phyloP scores from a whole-genome alignment of 108 stramenopile species.

The Mayamaea pseudoterrestris region DNA sequence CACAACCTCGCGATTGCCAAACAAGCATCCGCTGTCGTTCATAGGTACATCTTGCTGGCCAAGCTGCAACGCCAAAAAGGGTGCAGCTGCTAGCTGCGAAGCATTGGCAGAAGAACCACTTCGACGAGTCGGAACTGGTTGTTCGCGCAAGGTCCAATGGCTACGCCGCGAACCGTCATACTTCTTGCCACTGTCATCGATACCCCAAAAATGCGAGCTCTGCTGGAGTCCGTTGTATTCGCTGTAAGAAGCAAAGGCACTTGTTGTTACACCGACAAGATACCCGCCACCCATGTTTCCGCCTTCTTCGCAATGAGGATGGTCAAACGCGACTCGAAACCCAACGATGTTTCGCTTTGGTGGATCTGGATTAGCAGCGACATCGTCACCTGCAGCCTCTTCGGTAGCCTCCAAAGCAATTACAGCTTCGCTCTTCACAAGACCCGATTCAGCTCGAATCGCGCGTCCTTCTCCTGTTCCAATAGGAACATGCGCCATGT shows the following conservation, averaged over 20 bases:
- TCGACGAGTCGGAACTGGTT: too few relatives aligned
- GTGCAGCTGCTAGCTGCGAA: slow-evolving; percentile 4
- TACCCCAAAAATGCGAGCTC: slow-evolving; percentile 32
- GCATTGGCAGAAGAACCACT: slow-evolving; percentile 1
- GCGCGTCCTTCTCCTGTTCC: slow-evolving; percentile 27
- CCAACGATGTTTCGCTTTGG: slow-evolving; percentile 21
- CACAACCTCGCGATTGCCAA: slow-evolving; percentile 26
- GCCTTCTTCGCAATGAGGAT: slow-evolving; percentile 13
- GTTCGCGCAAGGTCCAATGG: background rate
- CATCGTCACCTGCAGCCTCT: background rate
- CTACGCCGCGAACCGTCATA: slow-evolving; percentile 17
- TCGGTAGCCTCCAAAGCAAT: slow-evolving; percentile 10
- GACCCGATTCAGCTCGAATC: slow-evolving; percentile 11
- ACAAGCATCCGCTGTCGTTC: slow-evolving; percentile 19
- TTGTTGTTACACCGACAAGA: slow-evolving; percentile 35
- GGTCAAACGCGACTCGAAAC: slow-evolving; percentile 28
- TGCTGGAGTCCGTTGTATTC: slow-evolving; percentile 31
- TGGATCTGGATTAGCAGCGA: background rate
- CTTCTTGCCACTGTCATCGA: slow-evolving; percentile 31
- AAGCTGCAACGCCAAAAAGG: slow-evolving; percentile 8
- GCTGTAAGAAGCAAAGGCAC: slow-evolving; percentile 23
- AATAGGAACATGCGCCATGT: slow-evolving; percentile 18
- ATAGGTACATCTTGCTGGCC: slow-evolving; percentile 10
- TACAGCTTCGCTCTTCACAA: too few relatives aligned
- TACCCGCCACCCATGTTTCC: slow-evolving; percentile 31